These are phyloP conservation scores for Pseudonectria buxi DNA, from an alignment of 2,329 filamentous ascomycete species.

Conservation along the genomic window DNA sequence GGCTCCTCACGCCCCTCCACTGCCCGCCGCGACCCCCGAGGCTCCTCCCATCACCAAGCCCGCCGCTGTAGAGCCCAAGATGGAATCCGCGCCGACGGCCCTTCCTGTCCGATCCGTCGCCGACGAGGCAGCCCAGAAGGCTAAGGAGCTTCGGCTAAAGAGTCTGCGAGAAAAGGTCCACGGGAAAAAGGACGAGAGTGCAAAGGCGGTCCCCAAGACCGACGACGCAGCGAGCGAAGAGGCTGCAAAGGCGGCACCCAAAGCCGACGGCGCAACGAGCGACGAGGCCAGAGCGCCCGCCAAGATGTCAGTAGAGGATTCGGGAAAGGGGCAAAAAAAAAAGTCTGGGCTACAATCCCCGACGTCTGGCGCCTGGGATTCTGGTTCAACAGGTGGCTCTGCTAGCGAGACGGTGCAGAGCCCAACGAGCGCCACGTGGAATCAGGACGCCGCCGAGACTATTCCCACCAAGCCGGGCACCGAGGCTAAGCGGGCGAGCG, in stretches of 20 bases:
- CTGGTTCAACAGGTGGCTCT: slow-evolving; percentile 15
- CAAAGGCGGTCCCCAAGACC: slow-evolving; percentile 11
- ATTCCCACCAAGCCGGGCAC: slow-evolving; percentile 22
- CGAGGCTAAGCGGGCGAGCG: slow-evolving; percentile 24
- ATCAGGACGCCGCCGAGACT: slow-evolving; percentile 19
- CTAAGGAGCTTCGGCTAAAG: slow-evolving; percentile 52
- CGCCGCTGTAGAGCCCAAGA: slow-evolving; percentile 14
- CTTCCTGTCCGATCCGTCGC: slow-evolving; percentile 49
- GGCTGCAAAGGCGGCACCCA: not conserved
- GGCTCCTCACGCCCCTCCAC: slow-evolving; percentile 17
- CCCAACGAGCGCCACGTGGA: slow-evolving; percentile 37
- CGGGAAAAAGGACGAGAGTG: slow-evolving; percentile 32
- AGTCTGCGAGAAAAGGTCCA: slow-evolving; percentile 49
- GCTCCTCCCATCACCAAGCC: slow-evolving; percentile 9
- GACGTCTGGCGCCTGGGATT: slow-evolving; percentile 37
- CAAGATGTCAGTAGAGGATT: slow-evolving; percentile 1
- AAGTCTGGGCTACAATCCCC: slow-evolving; percentile 37
- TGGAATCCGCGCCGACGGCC: slow-evolving; percentile 20
- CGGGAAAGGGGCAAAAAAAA: slow-evolving; percentile 4
- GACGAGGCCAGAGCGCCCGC: slow-evolving; percentile 3
- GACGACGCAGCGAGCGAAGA: slow-evolving; percentile 4
- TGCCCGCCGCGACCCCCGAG: slow-evolving; percentile 17
- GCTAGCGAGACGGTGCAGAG: slow-evolving; percentile 33
- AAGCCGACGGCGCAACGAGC: slow-evolving; percentile 7
- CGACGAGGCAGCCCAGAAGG: slow-evolving; percentile 59